phyloP scores from a whole-genome alignment of 2,329 filamentous ascomycete genomes.

The Ophiocordyceps camponoti-leonardi region DNA sequence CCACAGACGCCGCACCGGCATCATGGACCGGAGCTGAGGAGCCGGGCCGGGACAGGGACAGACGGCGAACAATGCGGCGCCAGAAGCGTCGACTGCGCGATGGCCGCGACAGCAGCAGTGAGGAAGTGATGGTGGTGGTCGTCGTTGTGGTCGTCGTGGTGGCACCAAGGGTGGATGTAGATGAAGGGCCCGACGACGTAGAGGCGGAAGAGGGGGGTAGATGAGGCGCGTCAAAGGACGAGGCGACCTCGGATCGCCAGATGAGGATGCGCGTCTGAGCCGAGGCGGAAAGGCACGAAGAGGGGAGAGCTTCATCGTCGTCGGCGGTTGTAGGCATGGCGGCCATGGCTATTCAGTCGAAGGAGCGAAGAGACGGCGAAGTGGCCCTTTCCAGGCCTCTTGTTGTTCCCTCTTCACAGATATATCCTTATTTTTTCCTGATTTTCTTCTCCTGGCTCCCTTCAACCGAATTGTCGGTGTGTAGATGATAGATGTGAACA shows the following conservation, averaged over 20 bases:
- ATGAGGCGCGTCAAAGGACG: slow-evolving; percentile 11
- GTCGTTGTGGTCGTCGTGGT: slow-evolving; percentile 2
- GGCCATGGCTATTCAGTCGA: neutral
- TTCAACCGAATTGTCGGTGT: too few relatives aligned
- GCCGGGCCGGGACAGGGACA: slow-evolving; percentile 4
- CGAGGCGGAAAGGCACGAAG: slow-evolving; percentile 12
- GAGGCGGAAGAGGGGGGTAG: slow-evolving; percentile 10
- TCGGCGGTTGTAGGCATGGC: neutral
- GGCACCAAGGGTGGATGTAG: slow-evolving; percentile 5
- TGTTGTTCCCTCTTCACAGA: too few relatives aligned
- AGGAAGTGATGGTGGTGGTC: slow-evolving; percentile 13
- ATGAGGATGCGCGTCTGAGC: slow-evolving; percentile 26
- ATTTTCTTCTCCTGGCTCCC: too few relatives aligned
- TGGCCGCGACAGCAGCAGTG: slow-evolving; percentile 9
- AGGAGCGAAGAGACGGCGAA: neutral
- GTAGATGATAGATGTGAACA: too few relatives aligned
- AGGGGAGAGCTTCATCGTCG: slow-evolving; percentile 1
- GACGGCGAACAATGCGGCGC: slow-evolving; percentile 7
- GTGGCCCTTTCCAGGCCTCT: neutral
- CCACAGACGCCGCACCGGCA: neutral
- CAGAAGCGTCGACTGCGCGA: slow-evolving; percentile 9
- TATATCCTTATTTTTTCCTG: too few relatives aligned
- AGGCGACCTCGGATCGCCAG: slow-evolving; percentile 32
- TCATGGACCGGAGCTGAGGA: neutral
- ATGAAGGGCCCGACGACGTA: slow-evolving; percentile 8